Percentiles rank a stretch among this genome's conserved stretches.
Conservation (phyloP, 768 basidiomycete genomes). For the Boletus tylopilopsis region DNA sequence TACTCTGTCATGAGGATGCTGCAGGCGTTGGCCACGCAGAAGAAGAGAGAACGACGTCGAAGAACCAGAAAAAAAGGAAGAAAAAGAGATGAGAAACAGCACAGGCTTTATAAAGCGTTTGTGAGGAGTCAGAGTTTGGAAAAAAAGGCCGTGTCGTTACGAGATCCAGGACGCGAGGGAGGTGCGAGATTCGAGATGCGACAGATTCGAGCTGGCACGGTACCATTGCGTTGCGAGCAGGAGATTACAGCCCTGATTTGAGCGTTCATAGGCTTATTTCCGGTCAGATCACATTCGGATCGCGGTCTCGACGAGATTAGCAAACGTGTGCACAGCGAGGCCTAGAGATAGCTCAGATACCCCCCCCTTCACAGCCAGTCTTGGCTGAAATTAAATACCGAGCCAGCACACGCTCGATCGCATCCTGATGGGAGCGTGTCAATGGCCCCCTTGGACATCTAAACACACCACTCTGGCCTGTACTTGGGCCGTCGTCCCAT, state of each 20-base stretch:
- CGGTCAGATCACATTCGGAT: constrained; percentile 20
- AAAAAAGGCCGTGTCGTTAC: constrained; percentile 27
- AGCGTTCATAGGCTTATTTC: constrained; percentile 32
- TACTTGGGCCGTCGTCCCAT: too few relatives aligned
- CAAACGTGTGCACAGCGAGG: constrained; percentile 33
- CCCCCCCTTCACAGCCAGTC: constrained; percentile 10
- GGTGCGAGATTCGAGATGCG: constrained; percentile 22
- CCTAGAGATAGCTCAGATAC: constrained; percentile 18
- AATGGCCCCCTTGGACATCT: neutral
- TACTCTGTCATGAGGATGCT: constrained; percentile 57
- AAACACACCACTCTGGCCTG: constrained; percentile 8
- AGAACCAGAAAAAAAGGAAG: constrained; percentile 2
- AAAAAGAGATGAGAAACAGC: constrained; percentile 8
- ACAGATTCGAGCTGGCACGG: constrained; percentile 3
- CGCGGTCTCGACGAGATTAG: constrained; percentile 28
- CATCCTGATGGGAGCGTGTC: constrained; percentile 1
- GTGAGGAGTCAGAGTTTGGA: constrained; percentile 4
- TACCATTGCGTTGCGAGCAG: constrained; percentile 6
- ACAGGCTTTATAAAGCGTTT: constrained; percentile 24
- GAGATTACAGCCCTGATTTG: constrained; percentile 23
- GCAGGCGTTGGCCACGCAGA: neutral
- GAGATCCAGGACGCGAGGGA: constrained; percentile 9
- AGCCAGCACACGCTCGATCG: constrained; percentile 9
- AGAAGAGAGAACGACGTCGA: neutral
- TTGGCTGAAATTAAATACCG: constrained; percentile 24